Evolutionary conservation across 176 grass and related monocot genomes (phyloP), one percentile per base, ranked within the genome.

Genomic region (Paspalum notatum): DNA sequence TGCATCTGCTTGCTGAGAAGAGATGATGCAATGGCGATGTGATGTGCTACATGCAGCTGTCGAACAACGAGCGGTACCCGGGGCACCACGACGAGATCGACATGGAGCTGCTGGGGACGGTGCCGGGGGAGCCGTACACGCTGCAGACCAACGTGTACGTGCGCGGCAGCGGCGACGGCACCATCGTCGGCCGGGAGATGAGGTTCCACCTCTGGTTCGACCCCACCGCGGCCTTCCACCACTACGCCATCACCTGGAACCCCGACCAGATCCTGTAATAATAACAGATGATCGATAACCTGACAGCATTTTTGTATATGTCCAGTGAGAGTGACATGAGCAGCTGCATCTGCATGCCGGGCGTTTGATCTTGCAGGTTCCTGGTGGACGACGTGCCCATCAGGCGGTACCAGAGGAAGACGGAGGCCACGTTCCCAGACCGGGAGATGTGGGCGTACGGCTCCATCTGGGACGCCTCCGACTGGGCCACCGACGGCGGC

Each of bases 161-260:
- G 72, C 82, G 87, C 27, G 90, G 87, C 67, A 92, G 80, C 16
- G 90, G 90, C 9, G 90, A 92, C 63, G 83, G 87, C 8, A 22
- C 43, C 71, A 79, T 92, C 84, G 62, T 89, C 42, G 90, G 90
- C 16, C 63, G 90, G 75, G 90, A 92, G 87, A 87, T 92, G 86
- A 69, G 86, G 83, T 90, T 93, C 67, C 84, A 85, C 62, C 93
- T 97, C 77, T 97, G 93, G 90, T 97, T 97, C 74, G 88, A 97
- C 47, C 90, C 93, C 5, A 80, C 85, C 43, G 32, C 81, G 48
- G 93, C 85, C 71, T 97, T 90, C 88, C 90, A 97, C 83, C 88
- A 80, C 44, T 90, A 90, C 49, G 88, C 88, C 24, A 47, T 90
- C 72, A 45, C 87, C 41, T 90, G 88, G 88, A 90, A 90, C 79